A percentile compares a stretch with the other conserved stretches of the same genome.
phyloP scores from a whole-genome alignment of 192 early-diverging fungal species.

The Mortierella antarctica region DNA sequence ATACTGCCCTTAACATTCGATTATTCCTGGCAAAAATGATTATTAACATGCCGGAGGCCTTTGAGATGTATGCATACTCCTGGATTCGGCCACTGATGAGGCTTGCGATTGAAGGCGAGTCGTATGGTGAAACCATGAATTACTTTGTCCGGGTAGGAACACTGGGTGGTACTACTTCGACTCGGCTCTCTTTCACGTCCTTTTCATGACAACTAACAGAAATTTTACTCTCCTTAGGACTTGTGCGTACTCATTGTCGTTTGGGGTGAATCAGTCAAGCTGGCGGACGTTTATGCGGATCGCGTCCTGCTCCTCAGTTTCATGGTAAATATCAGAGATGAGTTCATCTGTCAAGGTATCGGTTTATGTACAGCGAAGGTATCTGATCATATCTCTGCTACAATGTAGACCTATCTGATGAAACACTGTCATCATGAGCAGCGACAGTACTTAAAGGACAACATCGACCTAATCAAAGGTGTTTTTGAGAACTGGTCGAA shows the following conservation, averaged over 20 bases:
- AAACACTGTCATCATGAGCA: conserved; percentile 54
- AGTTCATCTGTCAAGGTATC: neutral
- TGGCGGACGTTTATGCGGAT: conserved; percentile 51
- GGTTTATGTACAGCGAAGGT: too few relatives aligned
- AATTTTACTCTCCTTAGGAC: conserved; percentile 56
- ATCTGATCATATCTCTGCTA: neutral
- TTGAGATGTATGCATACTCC: conserved; percentile 63
- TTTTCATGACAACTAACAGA: neutral
- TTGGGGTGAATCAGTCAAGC: conserved; percentile 63
- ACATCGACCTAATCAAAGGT: conserved; percentile 67
- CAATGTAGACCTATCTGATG: conserved; percentile 57
- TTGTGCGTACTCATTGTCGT: conserved; percentile 70
- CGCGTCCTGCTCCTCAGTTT: conserved; percentile 55
- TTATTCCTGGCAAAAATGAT: conserved; percentile 75
- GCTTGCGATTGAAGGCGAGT: conserved; percentile 60
- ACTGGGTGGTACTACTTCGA: too few relatives aligned
- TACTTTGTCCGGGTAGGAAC: conserved; percentile 74
- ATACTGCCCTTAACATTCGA: conserved; percentile 65
- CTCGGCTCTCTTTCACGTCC: too few relatives aligned
- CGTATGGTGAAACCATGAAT: conserved; percentile 70
- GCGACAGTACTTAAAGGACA: conserved; percentile 54
- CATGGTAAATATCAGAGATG: conserved; percentile 46
- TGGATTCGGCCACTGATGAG: conserved; percentile 73
- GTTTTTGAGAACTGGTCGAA: conserved; percentile 73
- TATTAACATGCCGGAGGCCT: conserved; percentile 70